Evolutionary conservation across 2,329 filamentous ascomycete species (phyloP), one percentile per base, ranked within the genome.

Genomic region (Fusarium redolens): DNA sequence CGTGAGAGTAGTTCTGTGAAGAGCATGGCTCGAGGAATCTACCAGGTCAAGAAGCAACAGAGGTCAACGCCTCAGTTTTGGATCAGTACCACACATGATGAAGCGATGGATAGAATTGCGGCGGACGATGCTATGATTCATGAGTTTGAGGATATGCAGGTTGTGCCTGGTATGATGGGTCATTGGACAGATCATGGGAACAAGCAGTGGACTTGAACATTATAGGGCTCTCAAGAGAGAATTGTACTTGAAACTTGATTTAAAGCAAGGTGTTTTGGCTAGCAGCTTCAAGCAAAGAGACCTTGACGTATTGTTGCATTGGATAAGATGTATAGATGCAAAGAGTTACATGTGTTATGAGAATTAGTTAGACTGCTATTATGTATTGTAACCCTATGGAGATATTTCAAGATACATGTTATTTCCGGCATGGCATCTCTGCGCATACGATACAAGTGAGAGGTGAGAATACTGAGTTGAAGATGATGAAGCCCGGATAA

Each of bases 11-110:
- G 87, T 7, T 93, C 96, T 80, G 92, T 97, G 20, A 91, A 91
- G 74, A 90, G 89, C 13, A 93, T 96, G 22, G 93, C 94, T n/a
- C 90, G 93, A 77, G 92, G 95, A 75, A 91, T 96, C 55, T 92
- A 89, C 79, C 85, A 84, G 20, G 82, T 84, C 48, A 90, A 89
- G 83, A 90, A 88, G 83, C 85, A 85, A 50, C 86, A 86, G 75
- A 85, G 88, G 79, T 82, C 82, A 75, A 85, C 84, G 68, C 86
- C 87, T 14, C 82, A 85, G 43, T 88, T 87, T 81, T 90, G 87
- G 88, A 82, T 86, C 20, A 87, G 85, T 12, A 86, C 86, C 60
- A 87, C 85, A 2, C 86, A 87, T 73, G 86, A 88, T 77, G 85
- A 89, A 75, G 86, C 89, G 75, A 85, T 89, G 62, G 85, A 81